phyloP scores from a whole-genome alignment of 192 early-diverging fungal species.

The Coemansia sp. region DNA sequence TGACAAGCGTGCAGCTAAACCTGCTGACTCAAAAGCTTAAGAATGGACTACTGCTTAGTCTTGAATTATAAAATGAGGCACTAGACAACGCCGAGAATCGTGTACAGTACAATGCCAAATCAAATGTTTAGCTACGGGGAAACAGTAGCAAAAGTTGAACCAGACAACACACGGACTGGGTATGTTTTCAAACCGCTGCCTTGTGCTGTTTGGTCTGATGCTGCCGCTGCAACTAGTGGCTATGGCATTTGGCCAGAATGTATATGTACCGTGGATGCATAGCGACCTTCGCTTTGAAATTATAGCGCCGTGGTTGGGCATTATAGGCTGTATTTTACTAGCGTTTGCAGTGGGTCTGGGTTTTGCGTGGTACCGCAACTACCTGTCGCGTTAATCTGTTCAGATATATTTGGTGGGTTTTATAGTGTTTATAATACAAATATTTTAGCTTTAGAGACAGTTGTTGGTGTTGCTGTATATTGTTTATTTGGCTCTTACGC shows the following conservation, averaged over 20 bases:
- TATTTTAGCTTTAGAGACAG: too few species aligned
- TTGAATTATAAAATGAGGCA: too few species aligned
- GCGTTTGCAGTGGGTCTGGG: constrained; percentile 29
- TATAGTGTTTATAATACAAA: too few species aligned
- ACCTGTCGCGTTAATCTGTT: neutral
- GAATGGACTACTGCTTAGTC: too few species aligned
- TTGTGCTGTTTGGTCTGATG: constrained; percentile 33
- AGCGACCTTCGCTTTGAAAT: constrained; percentile 34
- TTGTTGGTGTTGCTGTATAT: too few species aligned
- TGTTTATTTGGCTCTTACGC: too few species aligned
- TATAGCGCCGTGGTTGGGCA: constrained; percentile 56
- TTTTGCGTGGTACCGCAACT: constrained; percentile 4
- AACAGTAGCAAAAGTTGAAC: constrained; percentile 70
- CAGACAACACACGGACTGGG: constrained; percentile 53
- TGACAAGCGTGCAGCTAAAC: too few species aligned
- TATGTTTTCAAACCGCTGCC: constrained; percentile 19
- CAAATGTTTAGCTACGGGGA: constrained; percentile 54
- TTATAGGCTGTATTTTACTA: constrained; percentile 49
- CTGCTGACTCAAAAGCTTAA: too few species aligned
- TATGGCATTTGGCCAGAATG: constrained; percentile 68
- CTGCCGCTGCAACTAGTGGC: constrained; percentile 64
- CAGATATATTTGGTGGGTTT: neutral
- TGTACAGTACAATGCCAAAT: too few species aligned
- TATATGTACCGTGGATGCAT: constrained; percentile 55
- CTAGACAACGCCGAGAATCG: too few species aligned